Evolutionary conservation across 2,329 filamentous ascomycete genomes (phyloP), one percentile per base, ranked within the genome.

Genomic region (Microdochium nivale): DNA sequence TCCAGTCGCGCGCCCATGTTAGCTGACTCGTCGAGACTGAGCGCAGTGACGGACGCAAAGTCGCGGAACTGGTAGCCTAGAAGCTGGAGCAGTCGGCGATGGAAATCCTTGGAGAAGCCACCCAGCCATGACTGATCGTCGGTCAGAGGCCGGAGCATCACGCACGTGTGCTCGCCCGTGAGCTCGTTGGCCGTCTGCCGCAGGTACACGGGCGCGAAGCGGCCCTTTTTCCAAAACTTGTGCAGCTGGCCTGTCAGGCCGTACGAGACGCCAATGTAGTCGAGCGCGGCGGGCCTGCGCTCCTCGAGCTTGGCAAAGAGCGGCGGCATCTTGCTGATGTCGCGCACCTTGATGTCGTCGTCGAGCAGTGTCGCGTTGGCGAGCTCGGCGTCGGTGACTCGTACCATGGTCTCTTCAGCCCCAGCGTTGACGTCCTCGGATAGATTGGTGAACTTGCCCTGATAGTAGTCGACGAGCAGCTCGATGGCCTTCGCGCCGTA

Each of bases 231-330:
- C 94, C 94, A 99, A 76, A 99, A 99, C 64, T 89, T 95, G 73
- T 96, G 94, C 14, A 99, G 81, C 14, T 82, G 78, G 37, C 84
- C 78, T 0, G 94, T 99, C 52, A 99, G 76, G 50, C 94, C 95
- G 66, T 95, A 99, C 62, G 89, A 95, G 49, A 99, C 95, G 64
- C 95, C 94, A 16, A 99, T 70, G 63, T 97, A 99, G 70, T 99
- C 94, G 7, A 99, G 81, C 5, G 74, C 73, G 46, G 88, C 85
- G 0, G 94, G 86, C 52, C 83, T 84, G 57, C 88, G 83, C 70
- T 99, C 90, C 0, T 86, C 83, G 27, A 99, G 76, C 60, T 91
- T 92, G 11, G 90, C 81, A 63, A 99, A 97, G 2, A 99, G 78
- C 1, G 95, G 90, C 25, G 95, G 92, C 86, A 99, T 95, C 59